These are phyloP conservation scores for Strobilomyces echinocephalus DNA, from an alignment of 768 basidiomycete genomes.

Conservation along the genomic window DNA sequence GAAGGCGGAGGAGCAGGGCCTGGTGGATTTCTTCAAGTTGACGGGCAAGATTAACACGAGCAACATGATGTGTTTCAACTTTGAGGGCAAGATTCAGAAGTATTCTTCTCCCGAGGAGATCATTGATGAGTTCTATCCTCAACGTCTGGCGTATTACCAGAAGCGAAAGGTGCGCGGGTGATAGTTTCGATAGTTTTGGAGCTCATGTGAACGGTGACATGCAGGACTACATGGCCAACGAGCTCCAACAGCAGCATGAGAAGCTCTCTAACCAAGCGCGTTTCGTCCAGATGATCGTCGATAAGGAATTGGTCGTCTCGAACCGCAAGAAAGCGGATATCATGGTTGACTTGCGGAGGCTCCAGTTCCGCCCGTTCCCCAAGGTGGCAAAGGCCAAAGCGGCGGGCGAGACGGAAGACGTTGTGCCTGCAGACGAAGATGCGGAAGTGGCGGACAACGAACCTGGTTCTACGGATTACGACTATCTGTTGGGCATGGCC, in stretches of 20 bases:
- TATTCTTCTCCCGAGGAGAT: constrained; percentile 89
- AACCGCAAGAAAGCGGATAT: constrained; percentile 89
- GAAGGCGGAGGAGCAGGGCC: constrained; percentile 85
- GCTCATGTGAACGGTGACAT: background rate
- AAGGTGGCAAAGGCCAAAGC: constrained; percentile 68
- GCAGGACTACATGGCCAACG: constrained; percentile 80
- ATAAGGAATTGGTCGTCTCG: constrained; percentile 72
- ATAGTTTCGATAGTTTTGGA: background rate
- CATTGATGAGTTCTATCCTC: constrained; percentile 87
- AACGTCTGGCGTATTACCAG: constrained; percentile 87
- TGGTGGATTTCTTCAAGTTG: constrained; percentile 90
- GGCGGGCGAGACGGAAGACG: constrained; percentile 59
- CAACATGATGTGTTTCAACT: constrained; percentile 99
- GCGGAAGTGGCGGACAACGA: constrained; percentile 38
- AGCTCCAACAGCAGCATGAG: constrained; percentile 77
- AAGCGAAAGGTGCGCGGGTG: constrained; percentile 75
- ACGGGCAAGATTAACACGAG: constrained; percentile 77
- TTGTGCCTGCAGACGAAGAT: constrained; percentile 49
- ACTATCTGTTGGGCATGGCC: constrained; percentile 92
- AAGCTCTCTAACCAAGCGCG: constrained; percentile 91
- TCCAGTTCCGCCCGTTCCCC: constrained; percentile 88
- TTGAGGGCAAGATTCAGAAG: constrained; percentile 92
- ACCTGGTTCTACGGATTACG: constrained; percentile 63
- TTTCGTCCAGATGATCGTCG: constrained; percentile 94
- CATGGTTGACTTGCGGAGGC: constrained; percentile 73